Conservation (phyloP, 306 rosid genomes). For the Quercus parvula region DNA sequence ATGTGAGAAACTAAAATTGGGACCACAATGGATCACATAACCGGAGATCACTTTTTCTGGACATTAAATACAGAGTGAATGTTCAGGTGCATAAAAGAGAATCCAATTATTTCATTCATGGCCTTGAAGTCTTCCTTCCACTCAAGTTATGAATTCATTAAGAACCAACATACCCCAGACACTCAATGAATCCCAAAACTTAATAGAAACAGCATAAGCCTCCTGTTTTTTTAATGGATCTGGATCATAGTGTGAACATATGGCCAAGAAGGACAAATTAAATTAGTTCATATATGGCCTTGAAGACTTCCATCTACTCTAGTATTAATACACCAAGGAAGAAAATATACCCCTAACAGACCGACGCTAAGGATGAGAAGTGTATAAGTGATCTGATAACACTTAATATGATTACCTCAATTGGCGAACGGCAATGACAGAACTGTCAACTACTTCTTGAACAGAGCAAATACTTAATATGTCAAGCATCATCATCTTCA, state of each 20-base stretch:
- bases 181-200: neutral
- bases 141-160: neutral
- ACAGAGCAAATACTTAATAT: neutral
- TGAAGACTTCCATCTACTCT: neutral
- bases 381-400: slow-evolving; percentile 14
- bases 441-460: slow-evolving; percentile 10
- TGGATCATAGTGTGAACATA: neutral
- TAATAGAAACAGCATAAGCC: neutral
- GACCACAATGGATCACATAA: neutral
- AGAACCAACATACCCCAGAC: no score
- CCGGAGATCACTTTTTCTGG: neutral
- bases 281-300: neutral
- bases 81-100: neutral
- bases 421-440: slow-evolving; percentile 20
- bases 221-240: neutral
- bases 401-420: slow-evolving; percentile 17
- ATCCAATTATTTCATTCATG: neutral
- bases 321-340: neutral
- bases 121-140: neutral
- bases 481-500: slow-evolving; percentile 21
- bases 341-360: neutral
- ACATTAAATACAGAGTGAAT: neutral
- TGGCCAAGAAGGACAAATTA: neutral
- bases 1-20: neutral
- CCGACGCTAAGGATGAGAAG: neutral